Evolutionary conservation across 345 rosid genomes (phyloP).

Genomic region (Eucalyptus sp.): DNA sequence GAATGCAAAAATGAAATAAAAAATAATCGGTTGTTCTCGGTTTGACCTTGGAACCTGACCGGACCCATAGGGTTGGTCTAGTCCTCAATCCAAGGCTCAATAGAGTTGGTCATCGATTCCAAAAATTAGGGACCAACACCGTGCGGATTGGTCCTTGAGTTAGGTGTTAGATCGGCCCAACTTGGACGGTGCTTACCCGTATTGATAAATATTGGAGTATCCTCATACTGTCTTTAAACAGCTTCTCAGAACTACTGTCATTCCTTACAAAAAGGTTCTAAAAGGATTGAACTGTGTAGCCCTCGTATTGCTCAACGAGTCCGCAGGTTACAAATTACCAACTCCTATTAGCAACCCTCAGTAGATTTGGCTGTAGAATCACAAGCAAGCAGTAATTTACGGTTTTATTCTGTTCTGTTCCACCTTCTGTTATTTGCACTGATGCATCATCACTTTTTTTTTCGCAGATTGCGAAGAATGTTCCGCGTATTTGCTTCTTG

Average conservation of each 20-base stretch:
- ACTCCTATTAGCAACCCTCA: background rate
- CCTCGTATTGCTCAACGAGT: background rate
- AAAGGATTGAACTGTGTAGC: background rate
- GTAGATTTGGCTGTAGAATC: background rate
- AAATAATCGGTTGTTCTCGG: rapidly evolving
- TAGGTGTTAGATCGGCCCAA: rapidly evolving
- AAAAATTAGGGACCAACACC: too few relatives aligned
- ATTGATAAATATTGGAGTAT: background rate
- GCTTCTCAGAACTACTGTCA: background rate
- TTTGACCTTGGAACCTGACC: rapidly evolving
- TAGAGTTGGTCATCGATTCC: rapidly evolving
- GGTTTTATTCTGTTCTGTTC: background rate
- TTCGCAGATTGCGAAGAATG: slow-evolving; percentile 38
- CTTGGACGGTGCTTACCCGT: rapidly evolving
- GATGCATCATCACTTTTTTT: background rate
- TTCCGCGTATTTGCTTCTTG: slow-evolving; percentile 75
- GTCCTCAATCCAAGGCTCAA: too few relatives aligned
- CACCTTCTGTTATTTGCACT: background rate
- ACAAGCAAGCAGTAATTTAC: background rate
- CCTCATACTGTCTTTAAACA: background rate
- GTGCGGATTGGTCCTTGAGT: rapidly evolving
- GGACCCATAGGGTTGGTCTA: rapidly evolving
- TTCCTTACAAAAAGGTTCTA: background rate
- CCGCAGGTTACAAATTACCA: background rate
- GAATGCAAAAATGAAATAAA: too few relatives aligned